Base-by-base conservation (phyloP, 345 rosid genomes). In the Firmiana major region DNA sequence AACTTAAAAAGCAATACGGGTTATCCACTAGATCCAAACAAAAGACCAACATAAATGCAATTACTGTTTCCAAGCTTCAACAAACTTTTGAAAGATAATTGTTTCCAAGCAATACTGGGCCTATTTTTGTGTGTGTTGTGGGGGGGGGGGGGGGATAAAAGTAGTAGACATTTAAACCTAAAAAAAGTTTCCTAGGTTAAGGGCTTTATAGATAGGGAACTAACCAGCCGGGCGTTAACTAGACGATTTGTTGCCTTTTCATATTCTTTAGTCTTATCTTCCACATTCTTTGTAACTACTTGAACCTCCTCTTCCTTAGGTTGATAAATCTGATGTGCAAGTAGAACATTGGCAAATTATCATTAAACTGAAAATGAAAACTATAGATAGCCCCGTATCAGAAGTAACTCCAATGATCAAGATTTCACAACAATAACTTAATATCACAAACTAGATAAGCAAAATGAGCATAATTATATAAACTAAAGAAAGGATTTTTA, bases 241-340 rank as follows among this genome's bases (percentile, higher is more conserved):
- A 96, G 74, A 62, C 94, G 94, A 75, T 85, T 92, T 17, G 98
- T 97, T 9, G 99, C 97, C 76, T 82, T 84, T 81, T 94, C 92
- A 81, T 88, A 89, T 78, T 90, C 95, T 68, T 86, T 92, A 11
- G 82, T 77, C 80, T 66, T 85, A 82, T 85, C 87, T 78, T 89
- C 83, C 58, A 55, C 84, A 9, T 75, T 81, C 64, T 91, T 88
- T 22, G 77, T 78, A 55, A 87, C 92, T 28, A 91, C 94, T 81
- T 90, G 88, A 64, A 94, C 90, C 86, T 84, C 94, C 72, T 88
- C 93, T 79, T 96, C 99, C 83, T 81, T 82, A 7, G 82, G 90
- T 76, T 90, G 92, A 78, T 86, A 89, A 75, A 92, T 85, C 98
- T 96, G 83, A 82, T 34, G 9, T 24, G 63, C 74, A 53, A 76